These are phyloP conservation scores for Fusarium nematophilum DNA, from an alignment of 2,329 filamentous ascomycete genomes.

Conservation along the genomic window DNA sequence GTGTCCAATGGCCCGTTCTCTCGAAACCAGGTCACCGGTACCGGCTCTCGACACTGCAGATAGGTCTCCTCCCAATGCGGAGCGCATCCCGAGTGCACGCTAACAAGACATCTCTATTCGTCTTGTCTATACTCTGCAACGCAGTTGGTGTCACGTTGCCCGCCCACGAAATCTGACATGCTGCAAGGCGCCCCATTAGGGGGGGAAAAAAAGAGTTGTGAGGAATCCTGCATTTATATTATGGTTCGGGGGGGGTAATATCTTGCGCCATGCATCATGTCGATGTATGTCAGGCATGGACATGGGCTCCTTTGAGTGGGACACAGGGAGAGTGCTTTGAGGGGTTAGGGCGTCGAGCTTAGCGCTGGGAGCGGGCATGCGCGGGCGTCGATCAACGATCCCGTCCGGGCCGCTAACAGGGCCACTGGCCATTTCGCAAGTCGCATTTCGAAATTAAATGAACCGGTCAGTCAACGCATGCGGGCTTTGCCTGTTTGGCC, in stretches of 20 bases:
- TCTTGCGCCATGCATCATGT: slow-evolving; percentile 4
- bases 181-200: slow-evolving; percentile 15
- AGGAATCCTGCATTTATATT: slow-evolving; percentile 7
- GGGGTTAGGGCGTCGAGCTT: slow-evolving; percentile 21
- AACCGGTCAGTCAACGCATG: not conserved
- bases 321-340: slow-evolving; percentile 3
- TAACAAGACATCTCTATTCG: slow-evolving; percentile 9
- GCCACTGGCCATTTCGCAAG: slow-evolving; percentile 17
- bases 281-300: slow-evolving; percentile 17
- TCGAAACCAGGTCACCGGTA: too few species aligned
- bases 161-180: slow-evolving; percentile 6
- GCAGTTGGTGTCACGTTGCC: slow-evolving; percentile 8
- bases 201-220: slow-evolving; percentile 1
- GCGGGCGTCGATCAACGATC: slow-evolving; percentile 42
- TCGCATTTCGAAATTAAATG: not conserved
- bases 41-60: too few species aligned
- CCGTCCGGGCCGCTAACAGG: slow-evolving; percentile 40
- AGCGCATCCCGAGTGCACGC: slow-evolving; percentile 7
- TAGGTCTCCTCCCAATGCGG: slow-evolving; percentile 6
- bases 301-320: slow-evolving; percentile 2
- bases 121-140: slow-evolving; percentile 1
- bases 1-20: not conserved
- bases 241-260: slow-evolving; percentile 3
- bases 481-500: not conserved
- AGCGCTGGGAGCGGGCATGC: slow-evolving; percentile 38